Evolutionary conservation across 1,284 basidiomycete species (phyloP).

Genomic region (Exobasidium rhododendri): DNA sequence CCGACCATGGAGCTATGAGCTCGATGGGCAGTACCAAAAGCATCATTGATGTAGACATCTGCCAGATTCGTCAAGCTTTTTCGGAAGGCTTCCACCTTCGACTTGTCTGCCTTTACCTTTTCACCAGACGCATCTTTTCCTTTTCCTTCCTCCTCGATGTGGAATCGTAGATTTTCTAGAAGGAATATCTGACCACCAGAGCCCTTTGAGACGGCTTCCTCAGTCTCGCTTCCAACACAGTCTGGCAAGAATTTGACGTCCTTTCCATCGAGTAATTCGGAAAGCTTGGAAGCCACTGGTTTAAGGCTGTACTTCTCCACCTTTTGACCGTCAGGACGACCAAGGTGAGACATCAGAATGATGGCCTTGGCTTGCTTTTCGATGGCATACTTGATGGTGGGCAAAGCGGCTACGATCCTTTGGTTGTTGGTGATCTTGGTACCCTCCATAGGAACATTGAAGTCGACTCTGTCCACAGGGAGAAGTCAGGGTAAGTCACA

Average conservation of each 20-base stretch:
- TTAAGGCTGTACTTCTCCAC: constrained; percentile 86
- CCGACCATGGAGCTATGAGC: constrained; percentile 99
- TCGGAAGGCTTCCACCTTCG: constrained; percentile 79
- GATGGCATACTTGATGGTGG: constrained; percentile 91
- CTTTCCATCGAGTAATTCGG: constrained; percentile 54
- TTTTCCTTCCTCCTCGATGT: constrained; percentile 95
- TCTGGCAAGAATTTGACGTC: constrained; percentile 75
- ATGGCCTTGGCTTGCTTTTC: constrained; percentile 80
- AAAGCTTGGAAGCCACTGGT: constrained; percentile 65
- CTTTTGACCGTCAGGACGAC: constrained; percentile 89
- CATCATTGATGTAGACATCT: constrained; percentile 97
- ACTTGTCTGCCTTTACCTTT: constrained; percentile 86
- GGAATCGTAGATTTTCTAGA: constrained; percentile 96
- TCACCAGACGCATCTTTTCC: constrained; percentile 86
- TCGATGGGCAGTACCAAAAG: constrained; percentile 96
- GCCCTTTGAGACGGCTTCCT: constrained; percentile 70
- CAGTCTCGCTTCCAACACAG: constrained; percentile 80
- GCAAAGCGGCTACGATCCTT: constrained; percentile 94
- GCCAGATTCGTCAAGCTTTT: constrained; percentile 83
- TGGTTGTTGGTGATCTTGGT: constrained; percentile 87
- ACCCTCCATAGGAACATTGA: constrained; percentile 86
- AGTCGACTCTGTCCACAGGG: constrained; percentile 65
- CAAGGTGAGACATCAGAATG: constrained; percentile 95
- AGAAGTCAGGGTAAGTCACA: neutral
- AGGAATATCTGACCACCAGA: constrained; percentile 77